Base-by-base conservation (phyloP, 306 rosid genomes). In the Glycine latifolia region DNA sequence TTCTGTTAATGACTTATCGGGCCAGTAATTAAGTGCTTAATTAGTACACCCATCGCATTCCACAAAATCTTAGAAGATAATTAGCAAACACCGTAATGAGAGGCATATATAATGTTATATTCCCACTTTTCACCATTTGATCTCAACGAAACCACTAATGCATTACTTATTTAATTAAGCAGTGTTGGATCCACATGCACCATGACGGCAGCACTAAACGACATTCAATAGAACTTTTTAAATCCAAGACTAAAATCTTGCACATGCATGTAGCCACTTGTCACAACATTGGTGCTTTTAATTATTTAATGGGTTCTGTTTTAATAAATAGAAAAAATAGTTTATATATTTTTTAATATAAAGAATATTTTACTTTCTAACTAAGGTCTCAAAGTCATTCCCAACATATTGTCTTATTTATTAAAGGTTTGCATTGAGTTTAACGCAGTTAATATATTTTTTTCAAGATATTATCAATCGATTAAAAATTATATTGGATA, bases 21-120 rank as follows among this genome's bases (percentile, higher is more conserved):
- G 20, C 47, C 47, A 5, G 47, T 43, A 43, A 43, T 43, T 43
- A 43, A 43, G 47, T 43, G 47, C 47, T 43, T n/a, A n/a, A n/a
- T n/a, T n/a, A n/a, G n/a, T n/a, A n/a, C n/a, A n/a, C n/a, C n/a
- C n/a, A n/a, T n/a, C n/a, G n/a, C n/a, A n/a, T n/a, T n/a, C n/a
- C n/a, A n/a, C n/a, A n/a, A n/a, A n/a, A n/a, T n/a, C n/a, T n/a
- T 50, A 10, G 20, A 49, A 75, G 72, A 41, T 48, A 12, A 74
- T 20, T 20, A 20, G 8, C 16, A 41, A 62, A 79, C 5, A 59
- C 10, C 62, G 62, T 35, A 76, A 69, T 61, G 73, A 54, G 54
- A 75, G 79, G 87, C 58, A 61, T 11, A 7, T 37, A 3, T 8
- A 71, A 67, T 35, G 73, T 48, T 60, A 1, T 12, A 7, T 8